Evolutionary conservation across 305 asterid species (phyloP).

Genomic region (Ilex paraguariensis): DNA sequence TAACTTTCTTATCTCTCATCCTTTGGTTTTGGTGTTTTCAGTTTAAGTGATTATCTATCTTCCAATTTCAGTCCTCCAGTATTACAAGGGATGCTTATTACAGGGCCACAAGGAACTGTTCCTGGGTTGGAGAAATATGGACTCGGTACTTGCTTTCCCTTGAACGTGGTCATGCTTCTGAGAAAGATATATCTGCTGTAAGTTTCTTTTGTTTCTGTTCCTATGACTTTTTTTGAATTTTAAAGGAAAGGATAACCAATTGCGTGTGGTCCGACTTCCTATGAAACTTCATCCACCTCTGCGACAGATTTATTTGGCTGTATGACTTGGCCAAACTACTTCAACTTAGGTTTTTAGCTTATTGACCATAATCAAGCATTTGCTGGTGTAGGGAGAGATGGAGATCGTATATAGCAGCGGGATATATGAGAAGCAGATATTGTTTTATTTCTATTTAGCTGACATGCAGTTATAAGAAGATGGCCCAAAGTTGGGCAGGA

Average conservation of each 20-base stretch:
- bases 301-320: no score
- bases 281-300: no score
- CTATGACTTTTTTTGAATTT: constrained; percentile 12
- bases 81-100: constrained; percentile 69
- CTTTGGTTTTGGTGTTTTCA: constrained; percentile 13
- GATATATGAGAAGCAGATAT: no score
- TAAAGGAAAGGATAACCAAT: background rate
- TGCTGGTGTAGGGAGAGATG: no score
- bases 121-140: constrained; percentile 94
- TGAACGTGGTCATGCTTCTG: constrained; percentile 76
- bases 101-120: constrained; percentile 94
- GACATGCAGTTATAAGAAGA: no score
- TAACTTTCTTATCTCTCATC: constrained; percentile 13
- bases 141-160: constrained; percentile 68
- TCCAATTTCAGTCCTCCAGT: constrained; percentile 60
- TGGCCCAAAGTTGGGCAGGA: no score
- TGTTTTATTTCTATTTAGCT: no score
- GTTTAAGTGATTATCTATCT: constrained; percentile 5
- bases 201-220: constrained; percentile 17
- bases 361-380: no score
- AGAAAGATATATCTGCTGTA: constrained; percentile 71
- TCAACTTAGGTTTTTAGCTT: no score
- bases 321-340: no score
- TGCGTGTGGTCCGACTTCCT: no score
- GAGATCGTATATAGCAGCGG: no score